Base-by-base conservation (phyloP, 2,329 filamentous ascomycete species). In the Pyrenophora seminiperda region DNA sequence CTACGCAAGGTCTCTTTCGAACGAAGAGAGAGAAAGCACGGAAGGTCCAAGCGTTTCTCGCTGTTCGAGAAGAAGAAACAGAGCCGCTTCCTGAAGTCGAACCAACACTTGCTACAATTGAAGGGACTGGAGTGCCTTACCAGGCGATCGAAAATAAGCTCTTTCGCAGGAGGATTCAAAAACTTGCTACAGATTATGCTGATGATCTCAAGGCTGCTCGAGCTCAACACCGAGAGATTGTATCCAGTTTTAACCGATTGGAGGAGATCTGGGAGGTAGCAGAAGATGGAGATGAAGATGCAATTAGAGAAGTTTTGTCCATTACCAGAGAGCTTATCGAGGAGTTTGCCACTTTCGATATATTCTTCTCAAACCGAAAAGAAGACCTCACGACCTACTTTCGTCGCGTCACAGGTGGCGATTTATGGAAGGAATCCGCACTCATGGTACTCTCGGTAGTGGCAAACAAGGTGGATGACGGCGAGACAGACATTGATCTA, bases 341-440 rank as follows among this genome's bases (percentile, higher is more conserved):
- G 44, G 83, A 85, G 49, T 88, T 87, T 61, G 77, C 80, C 6
- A 79, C 78, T 7, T 84, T 84, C 53, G 78, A 81, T 41, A 73
- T 79, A 3, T 85, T 87, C 67, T 87, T 83, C 64, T 67, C 41
- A 56, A 78, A 61, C 75, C 81, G 57, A 18, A 79, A 60, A 71
- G 77, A 62, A 72, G 77, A 63, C 27, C 71, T 74, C 40, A 59
- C 43, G 20, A 67, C 68, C 15, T 70, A 76, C 44, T 71, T 73
- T 44, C 58, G 70, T 30, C 67, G 67, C 10, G 55, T 67, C 6
- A 63, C 61, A 5, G 54, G 57, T 14, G 67, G 68, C 10, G 68
- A 72, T 32, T 46, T 72, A 7, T 72, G 68, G 67, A 70, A 66
- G 45, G 67, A 71, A 9, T 63, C 66, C 2, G 66, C 67, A 3